phyloP scores from a whole-genome alignment of 129 eudicot genomes.

The Pittosporum tobira region DNA sequence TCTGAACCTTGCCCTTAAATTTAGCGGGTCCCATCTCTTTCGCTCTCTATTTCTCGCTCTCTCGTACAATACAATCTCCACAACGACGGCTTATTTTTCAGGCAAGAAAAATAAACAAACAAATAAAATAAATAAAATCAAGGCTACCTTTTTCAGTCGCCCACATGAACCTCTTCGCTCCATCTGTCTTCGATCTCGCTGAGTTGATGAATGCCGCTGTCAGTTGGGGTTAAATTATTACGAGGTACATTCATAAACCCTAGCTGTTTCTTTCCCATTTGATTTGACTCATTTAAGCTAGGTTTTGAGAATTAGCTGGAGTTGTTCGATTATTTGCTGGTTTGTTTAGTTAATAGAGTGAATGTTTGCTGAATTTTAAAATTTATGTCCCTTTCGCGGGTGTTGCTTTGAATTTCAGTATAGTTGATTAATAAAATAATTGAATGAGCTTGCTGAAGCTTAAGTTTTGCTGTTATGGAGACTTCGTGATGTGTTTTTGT shows the following conservation, averaged over 20 bases:
- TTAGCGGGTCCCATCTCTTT: slow-evolving; percentile 2
- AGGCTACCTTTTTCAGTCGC: slow-evolving; percentile 1
- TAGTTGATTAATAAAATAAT: not conserved
- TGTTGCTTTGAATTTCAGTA: not conserved
- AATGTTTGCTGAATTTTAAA: slow-evolving; percentile 2
- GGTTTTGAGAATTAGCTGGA: slow-evolving; percentile 14
- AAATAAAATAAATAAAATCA: not conserved
- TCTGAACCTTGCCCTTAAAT: slow-evolving; percentile 1
- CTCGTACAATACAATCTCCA: not conserved
- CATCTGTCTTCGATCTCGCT: slow-evolving; percentile 16
- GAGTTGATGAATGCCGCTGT: slow-evolving; percentile 27
- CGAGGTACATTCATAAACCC: slow-evolving; percentile 21
- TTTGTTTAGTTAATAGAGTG: not conserved
- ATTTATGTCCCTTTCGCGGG: not conserved
- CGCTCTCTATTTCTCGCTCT: not conserved
- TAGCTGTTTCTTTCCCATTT: not conserved
- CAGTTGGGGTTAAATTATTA: not conserved
- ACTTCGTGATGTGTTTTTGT: not conserved
- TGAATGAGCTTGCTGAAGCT: not conserved
- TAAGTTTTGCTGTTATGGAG: not conserved
- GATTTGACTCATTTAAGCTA: not conserved
- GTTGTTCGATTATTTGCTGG: slow-evolving; percentile 1
- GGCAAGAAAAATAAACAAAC: not conserved
- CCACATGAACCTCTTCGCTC: not conserved
- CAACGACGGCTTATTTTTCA: slow-evolving; percentile 12